Percentiles rank a stretch among this genome's conserved stretches.
Evolutionary conservation across 179 eudicot genomes (phyloP).

Genomic region (Silene vulgaris): DNA sequence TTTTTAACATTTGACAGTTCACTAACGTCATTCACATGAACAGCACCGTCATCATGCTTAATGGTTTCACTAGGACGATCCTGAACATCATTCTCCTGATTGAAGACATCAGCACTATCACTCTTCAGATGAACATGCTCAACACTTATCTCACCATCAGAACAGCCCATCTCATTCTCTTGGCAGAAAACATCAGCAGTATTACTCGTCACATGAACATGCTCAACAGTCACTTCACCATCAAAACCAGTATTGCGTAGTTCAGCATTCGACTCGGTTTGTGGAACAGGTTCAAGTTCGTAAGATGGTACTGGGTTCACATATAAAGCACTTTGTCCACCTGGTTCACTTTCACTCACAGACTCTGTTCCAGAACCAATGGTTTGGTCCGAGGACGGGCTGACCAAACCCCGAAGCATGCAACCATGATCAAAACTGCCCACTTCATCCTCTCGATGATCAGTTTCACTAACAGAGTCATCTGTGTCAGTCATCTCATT

Average conservation of each 20-base stretch:
- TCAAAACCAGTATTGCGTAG: too few species aligned
- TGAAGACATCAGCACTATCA: conserved; percentile 2
- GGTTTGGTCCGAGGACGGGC: too few species aligned
- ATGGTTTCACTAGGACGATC: neutral
- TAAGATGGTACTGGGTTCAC: too few species aligned
- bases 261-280: too few species aligned
- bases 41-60: neutral
- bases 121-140: conserved; percentile 12
- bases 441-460: conserved; percentile 21
- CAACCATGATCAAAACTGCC: neutral
- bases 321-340: too few species aligned
- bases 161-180: conserved; percentile 6
- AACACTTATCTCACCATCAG: neutral
- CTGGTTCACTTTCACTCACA: too few species aligned
- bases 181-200: neutral
- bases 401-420: too few species aligned
- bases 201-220: conserved; percentile 21
- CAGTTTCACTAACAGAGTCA: conserved; percentile 27
- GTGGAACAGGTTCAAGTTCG: too few species aligned
- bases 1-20: neutral
- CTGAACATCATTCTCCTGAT: neutral
- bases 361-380: too few species aligned
- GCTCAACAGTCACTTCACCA: neutral
- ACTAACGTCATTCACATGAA: neutral
- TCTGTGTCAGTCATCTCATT: conserved; percentile 21